Base-by-base conservation (phyloP, 371 early-diverging fungal genomes). In the Rhizopus arrhizus region DNA sequence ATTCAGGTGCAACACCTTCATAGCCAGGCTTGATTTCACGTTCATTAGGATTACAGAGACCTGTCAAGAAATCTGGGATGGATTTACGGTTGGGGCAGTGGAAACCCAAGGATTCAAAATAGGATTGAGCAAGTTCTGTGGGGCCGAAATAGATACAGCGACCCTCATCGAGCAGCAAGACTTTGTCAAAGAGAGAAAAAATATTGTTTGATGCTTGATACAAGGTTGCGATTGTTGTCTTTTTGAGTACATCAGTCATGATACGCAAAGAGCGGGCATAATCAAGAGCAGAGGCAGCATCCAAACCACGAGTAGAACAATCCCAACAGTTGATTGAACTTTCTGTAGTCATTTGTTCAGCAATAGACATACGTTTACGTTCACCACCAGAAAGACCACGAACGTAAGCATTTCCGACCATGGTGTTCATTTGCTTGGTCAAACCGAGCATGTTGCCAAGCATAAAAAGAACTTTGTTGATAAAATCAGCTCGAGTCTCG, bases 41-140 rank as follows among this genome's bases (percentile, higher is more conserved):
- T 66, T 90, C 91, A 47, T 83, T 69, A 35, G 78, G 65, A 62
- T 86, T 73, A 53, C 86, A 89, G n/a, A 88, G 59, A 32, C 91
- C 90, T 31, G 91, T 87, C 61, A 94, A 78, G 66, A 87, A 91
- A 60, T 92, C 93, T 2, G 92, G 82, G 0, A 84, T 88, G n/a
- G 89, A 91, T 69, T 89, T 89, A 65, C 91, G 86, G 47, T 77
- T 65, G 33, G 92, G 93, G 59, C 87, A 84, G 10, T 78, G 62
- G 64, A 87, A 89, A 5, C 93, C 93, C 28, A 83, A 35, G 3
- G 67, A 65, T 45, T 73, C 68, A 60, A 88, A 86, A 48, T 85
- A 85, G 12, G 58, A 62, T 4, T 82, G 69, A 12, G 81, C 84
- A 41, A 72, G 58, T 33, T 68, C 53, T 8, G 82, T 77, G 8